Conservation (phyloP, 345 rosid genomes). For the Raphanus sativus region DNA sequence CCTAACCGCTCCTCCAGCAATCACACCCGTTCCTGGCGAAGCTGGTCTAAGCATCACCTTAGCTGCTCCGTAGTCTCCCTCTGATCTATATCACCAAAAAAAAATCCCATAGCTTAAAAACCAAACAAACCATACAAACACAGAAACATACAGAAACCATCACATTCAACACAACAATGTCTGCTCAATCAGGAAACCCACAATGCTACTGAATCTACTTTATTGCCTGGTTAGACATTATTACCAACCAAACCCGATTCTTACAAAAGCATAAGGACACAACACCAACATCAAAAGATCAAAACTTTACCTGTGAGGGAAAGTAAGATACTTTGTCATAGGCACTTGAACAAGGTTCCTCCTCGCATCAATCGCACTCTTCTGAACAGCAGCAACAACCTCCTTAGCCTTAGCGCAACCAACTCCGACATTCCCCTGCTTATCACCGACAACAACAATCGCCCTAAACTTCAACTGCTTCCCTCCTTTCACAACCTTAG, state of each 20-base stretch:
- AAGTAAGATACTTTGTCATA: conserved; percentile 84
- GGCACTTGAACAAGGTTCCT: conserved; percentile 74
- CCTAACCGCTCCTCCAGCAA: conserved; percentile 91
- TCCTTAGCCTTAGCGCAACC: conserved; percentile 90
- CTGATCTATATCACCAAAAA: conserved; percentile 50
- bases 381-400: conserved; percentile 74
- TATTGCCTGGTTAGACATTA: neutral
- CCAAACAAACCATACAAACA: neutral
- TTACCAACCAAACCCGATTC: neutral
- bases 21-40: conserved; percentile 89
- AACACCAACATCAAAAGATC: conserved; percentile 1
- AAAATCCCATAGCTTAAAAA: conserved; percentile 1
- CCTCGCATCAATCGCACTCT: conserved; percentile 74
- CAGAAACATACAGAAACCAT: neutral
- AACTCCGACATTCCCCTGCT: conserved; percentile 79
- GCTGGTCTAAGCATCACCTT: conserved; percentile 96
- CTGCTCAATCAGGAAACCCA: neutral
- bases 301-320: conserved; percentile 73
- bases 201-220: neutral
- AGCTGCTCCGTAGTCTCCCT: conserved; percentile 84
- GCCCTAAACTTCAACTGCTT: conserved; percentile 78
- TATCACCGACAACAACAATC: conserved; percentile 82
- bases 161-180: neutral
- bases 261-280: neutral
- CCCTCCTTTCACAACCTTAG: conserved; percentile 95